Evolutionary conservation across 2,329 filamentous ascomycete species (phyloP).

Genomic region (Hymenoscyphus fructigenus): DNA sequence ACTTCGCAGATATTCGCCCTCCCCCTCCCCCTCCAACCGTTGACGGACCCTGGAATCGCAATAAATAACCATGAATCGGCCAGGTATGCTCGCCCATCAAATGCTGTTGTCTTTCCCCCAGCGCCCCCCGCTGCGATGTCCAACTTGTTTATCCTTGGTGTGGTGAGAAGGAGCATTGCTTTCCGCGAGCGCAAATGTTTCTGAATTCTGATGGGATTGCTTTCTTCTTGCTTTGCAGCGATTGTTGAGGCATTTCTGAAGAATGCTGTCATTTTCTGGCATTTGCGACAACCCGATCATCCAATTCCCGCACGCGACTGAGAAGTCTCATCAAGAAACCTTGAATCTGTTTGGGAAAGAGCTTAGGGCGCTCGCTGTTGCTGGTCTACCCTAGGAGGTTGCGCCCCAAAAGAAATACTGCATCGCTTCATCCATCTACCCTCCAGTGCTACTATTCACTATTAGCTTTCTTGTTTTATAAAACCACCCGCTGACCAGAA

Average conservation of each 20-base stretch:
- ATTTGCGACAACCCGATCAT: not conserved
- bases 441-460: not conserved
- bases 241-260: not conserved
- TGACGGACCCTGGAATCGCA: not conserved
- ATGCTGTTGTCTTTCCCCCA: constrained; percentile 26
- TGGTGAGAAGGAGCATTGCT: not conserved
- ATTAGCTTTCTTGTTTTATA: not conserved
- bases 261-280: not conserved
- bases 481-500: constrained; percentile 23
- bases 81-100: constrained; percentile 32
- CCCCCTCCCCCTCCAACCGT: not conserved
- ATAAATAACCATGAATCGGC: constrained; percentile 35
- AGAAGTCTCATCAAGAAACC: constrained; percentile 5
- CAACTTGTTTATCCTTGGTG: constrained; percentile 9
- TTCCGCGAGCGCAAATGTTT: constrained; percentile 1
- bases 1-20: not conserved
- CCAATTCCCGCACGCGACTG: not conserved
- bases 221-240: not conserved
- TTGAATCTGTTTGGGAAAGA: constrained; percentile 1
- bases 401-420: not conserved
- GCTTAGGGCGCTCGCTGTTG: not conserved
- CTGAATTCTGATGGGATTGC: not conserved
- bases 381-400: not conserved
- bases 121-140: constrained; percentile 31
- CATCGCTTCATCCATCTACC: not conserved